Conservation (phyloP, 768 basidiomycete genomes). For the Russula ochroleuca region DNA sequence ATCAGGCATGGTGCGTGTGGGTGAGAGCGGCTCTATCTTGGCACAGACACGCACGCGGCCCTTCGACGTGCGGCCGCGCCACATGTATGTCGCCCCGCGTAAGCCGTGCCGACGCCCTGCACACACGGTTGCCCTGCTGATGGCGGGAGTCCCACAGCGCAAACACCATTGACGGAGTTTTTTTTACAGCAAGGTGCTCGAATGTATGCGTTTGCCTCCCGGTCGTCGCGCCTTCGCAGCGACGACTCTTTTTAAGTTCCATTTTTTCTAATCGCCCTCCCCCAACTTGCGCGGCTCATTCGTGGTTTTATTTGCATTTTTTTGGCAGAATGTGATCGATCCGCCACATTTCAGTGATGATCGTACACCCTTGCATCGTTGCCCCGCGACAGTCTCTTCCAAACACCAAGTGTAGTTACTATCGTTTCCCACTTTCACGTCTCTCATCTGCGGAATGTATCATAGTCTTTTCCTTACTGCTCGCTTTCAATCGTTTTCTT, state of each 20-base stretch:
- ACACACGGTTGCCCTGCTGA: slow-evolving; percentile 16
- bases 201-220: slow-evolving; percentile 49
- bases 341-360: slow-evolving; percentile 3
- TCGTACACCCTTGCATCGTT: background rate
- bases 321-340: slow-evolving; percentile 23
- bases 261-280: slow-evolving; percentile 8
- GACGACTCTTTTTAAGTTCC: slow-evolving; percentile 28
- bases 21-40: slow-evolving; percentile 59
- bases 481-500: slow-evolving; percentile 8
- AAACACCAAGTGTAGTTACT: slow-evolving; percentile 7
- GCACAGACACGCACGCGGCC: slow-evolving; percentile 66
- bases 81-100: slow-evolving; percentile 78
- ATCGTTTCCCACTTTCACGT: background rate
- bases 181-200: slow-evolving; percentile 56
- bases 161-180: slow-evolving; percentile 52
- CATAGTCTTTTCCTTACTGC: slow-evolving; percentile 4
- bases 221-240: slow-evolving; percentile 24
- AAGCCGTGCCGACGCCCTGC: slow-evolving; percentile 34
- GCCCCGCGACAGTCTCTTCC: background rate
- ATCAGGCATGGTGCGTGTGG: slow-evolving; percentile 39
- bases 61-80: slow-evolving; percentile 74
- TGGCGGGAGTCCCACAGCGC: slow-evolving; percentile 34
- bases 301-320: slow-evolving; percentile 13
- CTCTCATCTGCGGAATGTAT: slow-evolving; percentile 17
- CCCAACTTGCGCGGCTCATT: slow-evolving; percentile 15